phyloP scores from a whole-genome alignment of 169 alveolate genomes.

The Perkinsus chesapeaki region DNA sequence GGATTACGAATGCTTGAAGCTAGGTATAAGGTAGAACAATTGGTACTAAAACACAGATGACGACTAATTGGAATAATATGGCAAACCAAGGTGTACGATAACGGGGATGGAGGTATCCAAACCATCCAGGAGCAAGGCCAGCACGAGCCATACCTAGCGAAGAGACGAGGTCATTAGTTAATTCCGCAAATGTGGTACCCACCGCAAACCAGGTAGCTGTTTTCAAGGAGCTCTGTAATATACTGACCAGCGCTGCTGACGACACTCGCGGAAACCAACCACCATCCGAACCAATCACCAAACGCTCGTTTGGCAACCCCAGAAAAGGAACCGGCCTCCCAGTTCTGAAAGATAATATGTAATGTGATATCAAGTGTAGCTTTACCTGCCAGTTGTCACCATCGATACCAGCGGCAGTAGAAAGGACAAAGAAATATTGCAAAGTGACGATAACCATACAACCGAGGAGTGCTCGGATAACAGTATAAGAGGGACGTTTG shows the following conservation, averaged over 20 bases:
- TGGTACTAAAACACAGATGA: not conserved
- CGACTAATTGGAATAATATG: not conserved
- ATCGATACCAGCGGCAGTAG: not conserved
- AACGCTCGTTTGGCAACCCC: not conserved
- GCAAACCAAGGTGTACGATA: not conserved
- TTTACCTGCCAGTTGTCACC: not conserved
- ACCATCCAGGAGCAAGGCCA: not conserved
- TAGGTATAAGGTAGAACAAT: not conserved
- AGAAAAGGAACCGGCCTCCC: slow-evolving; percentile 5
- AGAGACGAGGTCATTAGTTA: not conserved
- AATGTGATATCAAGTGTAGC: not conserved
- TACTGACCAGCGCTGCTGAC: slow-evolving; percentile 9
- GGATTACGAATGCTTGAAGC: not conserved
- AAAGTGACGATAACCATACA: not conserved
- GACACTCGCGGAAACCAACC: not conserved
- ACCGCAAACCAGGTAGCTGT: not conserved
- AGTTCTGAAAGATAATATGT: not conserved
- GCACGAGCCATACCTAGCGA: not conserved
- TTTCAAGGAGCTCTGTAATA: not conserved
- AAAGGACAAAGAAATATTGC: not conserved
- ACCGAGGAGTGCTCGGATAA: not conserved
- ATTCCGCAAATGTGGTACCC: not conserved
- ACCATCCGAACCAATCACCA: not conserved
- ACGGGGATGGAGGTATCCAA: not conserved
- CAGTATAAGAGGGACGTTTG: not conserved